Conservation (phyloP, 2,329 filamentous ascomycete genomes). For the Colletotrichum sp. region DNA sequence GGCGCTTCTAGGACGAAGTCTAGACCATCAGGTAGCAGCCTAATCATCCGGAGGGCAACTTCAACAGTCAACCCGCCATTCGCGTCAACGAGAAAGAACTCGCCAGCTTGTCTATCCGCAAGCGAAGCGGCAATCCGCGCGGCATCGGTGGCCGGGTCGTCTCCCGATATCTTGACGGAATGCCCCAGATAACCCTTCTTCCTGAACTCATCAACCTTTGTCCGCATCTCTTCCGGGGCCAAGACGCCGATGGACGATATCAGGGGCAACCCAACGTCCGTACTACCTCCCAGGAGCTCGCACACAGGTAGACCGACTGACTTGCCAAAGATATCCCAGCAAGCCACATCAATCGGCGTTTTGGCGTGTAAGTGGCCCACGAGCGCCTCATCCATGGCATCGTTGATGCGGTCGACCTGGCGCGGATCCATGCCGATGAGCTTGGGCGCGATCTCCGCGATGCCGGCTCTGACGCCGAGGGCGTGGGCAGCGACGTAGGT, state of each 20-base stretch:
- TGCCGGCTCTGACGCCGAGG: neutral
- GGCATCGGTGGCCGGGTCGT: neutral
- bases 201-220: neutral
- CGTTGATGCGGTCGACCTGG: neutral
- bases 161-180: neutral
- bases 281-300: neutral
- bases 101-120: neutral
- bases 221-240: neutral
- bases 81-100: neutral
- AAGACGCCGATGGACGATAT: neutral
- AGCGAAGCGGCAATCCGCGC: neutral
- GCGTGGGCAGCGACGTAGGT: neutral
- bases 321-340: neutral
- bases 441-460: neutral
- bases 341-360: neutral
- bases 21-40: neutral
- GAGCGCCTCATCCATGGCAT: neutral
- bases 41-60: neutral
- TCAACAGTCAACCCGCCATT: neutral
- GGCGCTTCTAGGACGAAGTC: neutral
- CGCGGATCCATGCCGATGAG: neutral
- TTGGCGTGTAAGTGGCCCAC: neutral
- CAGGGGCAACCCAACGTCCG: neutral
- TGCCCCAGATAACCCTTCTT: neutral
- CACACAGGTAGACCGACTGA: neutral